Evolutionary conservation across 176 grass and related monocot species (phyloP).

Genomic region (Juncus effusus): DNA sequence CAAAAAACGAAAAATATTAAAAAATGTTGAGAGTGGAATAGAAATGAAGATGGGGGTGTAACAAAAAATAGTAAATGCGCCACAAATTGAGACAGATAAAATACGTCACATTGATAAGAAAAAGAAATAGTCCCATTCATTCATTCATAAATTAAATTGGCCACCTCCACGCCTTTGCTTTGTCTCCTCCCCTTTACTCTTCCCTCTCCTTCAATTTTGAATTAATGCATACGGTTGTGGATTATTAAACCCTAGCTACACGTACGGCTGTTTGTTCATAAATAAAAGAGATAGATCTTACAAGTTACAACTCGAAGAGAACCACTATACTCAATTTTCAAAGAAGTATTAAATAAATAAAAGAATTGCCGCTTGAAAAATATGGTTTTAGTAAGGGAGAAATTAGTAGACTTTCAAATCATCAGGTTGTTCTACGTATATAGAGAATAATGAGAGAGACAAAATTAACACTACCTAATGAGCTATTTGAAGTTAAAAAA

Average conservation of each 20-base stretch:
- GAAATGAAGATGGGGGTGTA: slow-evolving; percentile 26
- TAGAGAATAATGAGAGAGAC: background rate
- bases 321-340: too few relatives aligned
- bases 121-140: slow-evolving; percentile 20
- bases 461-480: background rate
- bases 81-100: slow-evolving; percentile 32
- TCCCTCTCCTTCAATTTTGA: slow-evolving; percentile 13
- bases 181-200: slow-evolving; percentile 31
- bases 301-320: too few relatives aligned
- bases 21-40: slow-evolving; percentile 25
- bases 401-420: background rate
- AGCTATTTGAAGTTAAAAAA: background rate
- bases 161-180: slow-evolving; percentile 24
- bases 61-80: slow-evolving; percentile 26
- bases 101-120: slow-evolving; percentile 31
- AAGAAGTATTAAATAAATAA: too few relatives aligned
- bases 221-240: slow-evolving; percentile 32
- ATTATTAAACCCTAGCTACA: slow-evolving; percentile 19
- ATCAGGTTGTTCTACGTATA: slow-evolving; percentile 12
- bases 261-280: slow-evolving; percentile 18
- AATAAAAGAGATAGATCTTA: background rate
- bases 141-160: slow-evolving; percentile 28
- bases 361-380: too few relatives aligned
- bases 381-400: background rate
- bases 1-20: background rate